Conservation (phyloP, 1,284 basidiomycete genomes). For the Rhodotorula sp. region DNA sequence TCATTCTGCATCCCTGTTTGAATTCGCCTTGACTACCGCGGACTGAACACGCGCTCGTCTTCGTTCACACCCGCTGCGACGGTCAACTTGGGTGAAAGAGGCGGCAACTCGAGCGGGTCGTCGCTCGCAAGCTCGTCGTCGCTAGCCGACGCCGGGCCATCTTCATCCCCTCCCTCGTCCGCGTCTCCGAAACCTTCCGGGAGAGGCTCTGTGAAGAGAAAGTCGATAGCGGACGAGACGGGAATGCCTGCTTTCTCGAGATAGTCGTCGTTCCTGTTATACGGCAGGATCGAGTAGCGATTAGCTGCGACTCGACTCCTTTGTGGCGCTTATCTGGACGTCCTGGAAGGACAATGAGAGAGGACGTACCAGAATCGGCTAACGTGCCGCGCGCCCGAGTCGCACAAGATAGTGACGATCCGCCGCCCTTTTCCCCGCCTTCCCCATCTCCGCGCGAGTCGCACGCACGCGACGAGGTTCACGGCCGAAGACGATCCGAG, state of each 20-base stretch:
- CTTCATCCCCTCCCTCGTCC: neutral
- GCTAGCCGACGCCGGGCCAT: neutral
- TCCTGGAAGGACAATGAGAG: neutral
- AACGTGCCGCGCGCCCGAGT: constrained; percentile 43
- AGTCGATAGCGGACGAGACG: constrained; percentile 21
- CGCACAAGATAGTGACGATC: constrained; percentile 34
- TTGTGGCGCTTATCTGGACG: too few species aligned
- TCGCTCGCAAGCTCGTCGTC: constrained; percentile 18
- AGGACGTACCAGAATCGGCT: constrained; percentile 42
- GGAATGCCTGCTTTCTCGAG: constrained; percentile 23
- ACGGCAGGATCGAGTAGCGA: rapidly evolving
- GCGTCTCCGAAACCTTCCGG: neutral
- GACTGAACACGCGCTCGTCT: neutral
- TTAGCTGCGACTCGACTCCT: too few species aligned
- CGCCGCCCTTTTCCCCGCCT: neutral
- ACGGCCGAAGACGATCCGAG: constrained; percentile 95
- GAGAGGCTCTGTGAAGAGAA: constrained; percentile 13
- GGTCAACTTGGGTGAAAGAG: constrained; percentile 1
- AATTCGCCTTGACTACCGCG: neutral
- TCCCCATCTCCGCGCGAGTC: constrained; percentile 64
- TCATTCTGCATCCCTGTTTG: neutral
- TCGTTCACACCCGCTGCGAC: neutral
- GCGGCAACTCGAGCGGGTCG: constrained; percentile 16
- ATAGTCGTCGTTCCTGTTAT: constrained; percentile 38
- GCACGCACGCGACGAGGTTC: constrained; percentile 85